Evolutionary conservation across 202 grass and related monocot genomes (phyloP).

Genomic region (Eragrostis tef): DNA sequence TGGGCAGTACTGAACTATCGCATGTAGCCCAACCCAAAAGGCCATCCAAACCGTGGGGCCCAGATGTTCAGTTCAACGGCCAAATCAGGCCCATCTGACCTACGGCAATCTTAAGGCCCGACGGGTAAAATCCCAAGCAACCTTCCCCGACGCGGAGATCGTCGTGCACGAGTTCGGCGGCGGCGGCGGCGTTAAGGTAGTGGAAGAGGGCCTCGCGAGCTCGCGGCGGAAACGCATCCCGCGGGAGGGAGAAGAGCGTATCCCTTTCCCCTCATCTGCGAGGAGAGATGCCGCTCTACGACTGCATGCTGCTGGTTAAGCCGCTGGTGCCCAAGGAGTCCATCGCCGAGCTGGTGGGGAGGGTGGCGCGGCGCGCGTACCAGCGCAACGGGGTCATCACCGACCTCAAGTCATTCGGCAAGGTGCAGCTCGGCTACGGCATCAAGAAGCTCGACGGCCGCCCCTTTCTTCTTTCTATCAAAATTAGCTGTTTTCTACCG

Average conservation of each 20-base stretch:
- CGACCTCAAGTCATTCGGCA: slow-evolving; percentile 84
- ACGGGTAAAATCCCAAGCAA: neutral
- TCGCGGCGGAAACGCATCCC: neutral
- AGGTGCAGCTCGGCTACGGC: slow-evolving; percentile 65
- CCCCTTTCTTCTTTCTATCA: slow-evolving; percentile 42
- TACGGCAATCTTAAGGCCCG: neutral
- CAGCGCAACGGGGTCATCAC: slow-evolving; percentile 87
- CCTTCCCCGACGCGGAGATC: slow-evolving; percentile 20
- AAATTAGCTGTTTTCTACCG: neutral
- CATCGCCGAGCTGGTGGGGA: slow-evolving; percentile 55
- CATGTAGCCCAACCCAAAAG: neutral
- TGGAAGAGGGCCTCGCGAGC: neutral
- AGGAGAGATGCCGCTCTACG: slow-evolving; percentile 77
- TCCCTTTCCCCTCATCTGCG: neutral
- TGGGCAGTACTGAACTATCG: too few species aligned
- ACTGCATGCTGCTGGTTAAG: slow-evolving; percentile 83
- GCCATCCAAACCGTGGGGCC: neutral
- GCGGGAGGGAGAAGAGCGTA: neutral
- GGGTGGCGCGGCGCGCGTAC: slow-evolving; percentile 65
- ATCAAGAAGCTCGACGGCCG: slow-evolving; percentile 87
- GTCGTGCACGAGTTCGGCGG: neutral
- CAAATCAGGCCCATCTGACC: neutral
- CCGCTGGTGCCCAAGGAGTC: slow-evolving; percentile 59
- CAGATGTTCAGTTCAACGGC: neutral
- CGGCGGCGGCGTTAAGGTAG: slow-evolving; percentile 7